Conservation (phyloP, 192 early-diverging fungal species). For the Mortierella antarctica region DNA sequence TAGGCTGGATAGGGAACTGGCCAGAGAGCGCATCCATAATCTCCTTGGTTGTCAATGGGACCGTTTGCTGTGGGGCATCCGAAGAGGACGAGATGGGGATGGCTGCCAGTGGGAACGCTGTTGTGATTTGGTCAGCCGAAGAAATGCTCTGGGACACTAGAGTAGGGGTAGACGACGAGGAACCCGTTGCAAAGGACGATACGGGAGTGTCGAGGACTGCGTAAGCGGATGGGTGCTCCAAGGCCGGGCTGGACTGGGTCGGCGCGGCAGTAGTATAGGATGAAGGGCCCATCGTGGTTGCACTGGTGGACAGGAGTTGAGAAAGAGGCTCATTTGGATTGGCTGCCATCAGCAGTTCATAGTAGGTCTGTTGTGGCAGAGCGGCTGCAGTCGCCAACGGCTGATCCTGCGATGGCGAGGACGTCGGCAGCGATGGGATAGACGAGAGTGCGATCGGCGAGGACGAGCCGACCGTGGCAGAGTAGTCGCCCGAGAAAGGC, state of each 20-base stretch:
- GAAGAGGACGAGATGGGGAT: slow-evolving; percentile 3
- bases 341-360: slow-evolving; percentile 43
- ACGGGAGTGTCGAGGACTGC: neutral
- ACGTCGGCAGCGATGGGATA: slow-evolving; percentile 1
- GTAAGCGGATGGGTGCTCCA: slow-evolving; percentile 13
- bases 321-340: slow-evolving; percentile 46
- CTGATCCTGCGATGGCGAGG: slow-evolving; percentile 12
- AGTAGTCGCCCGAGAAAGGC: slow-evolving; percentile 7
- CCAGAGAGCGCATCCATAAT: slow-evolving; percentile 48
- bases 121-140: slow-evolving; percentile 12
- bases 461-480: slow-evolving; percentile 1
- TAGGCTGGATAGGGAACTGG: slow-evolving; percentile 39
- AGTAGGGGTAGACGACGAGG: neutral
- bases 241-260: neutral
- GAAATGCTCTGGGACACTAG: neutral
- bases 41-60: slow-evolving; percentile 38
- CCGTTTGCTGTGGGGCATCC: neutral
- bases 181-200: neutral
- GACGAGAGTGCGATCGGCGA: slow-evolving; percentile 15
- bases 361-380: slow-evolving; percentile 31
- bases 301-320: slow-evolving; percentile 40
- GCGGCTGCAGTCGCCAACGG: neutral
- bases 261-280: slow-evolving; percentile 17
- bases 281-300: slow-evolving; percentile 21
- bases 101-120: neutral